Evolutionary conservation across 2,329 filamentous ascomycete genomes (phyloP), one percentile per base, ranked within the genome.

Genomic region (Plenodomus biglobosus): DNA sequence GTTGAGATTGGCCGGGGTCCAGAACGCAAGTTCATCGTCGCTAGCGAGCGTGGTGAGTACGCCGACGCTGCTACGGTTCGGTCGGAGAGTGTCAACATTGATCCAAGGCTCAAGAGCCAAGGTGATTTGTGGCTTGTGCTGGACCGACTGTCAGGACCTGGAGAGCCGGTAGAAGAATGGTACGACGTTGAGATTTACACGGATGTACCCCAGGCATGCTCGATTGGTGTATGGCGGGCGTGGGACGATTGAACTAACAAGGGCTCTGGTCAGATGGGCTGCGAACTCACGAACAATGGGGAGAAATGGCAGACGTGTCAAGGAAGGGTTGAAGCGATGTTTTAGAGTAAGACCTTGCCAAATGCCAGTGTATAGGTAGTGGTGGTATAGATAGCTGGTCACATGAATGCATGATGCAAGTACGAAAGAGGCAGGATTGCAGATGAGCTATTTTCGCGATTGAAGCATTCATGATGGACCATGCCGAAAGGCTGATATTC

Each of bases 61-160:
- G 83, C 82, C 38, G 88, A 95, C 70, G 78, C 79, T 48, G 84
- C 83, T 0, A 78, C 69, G 8, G 69, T 95, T 20, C 80, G 88
- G 40, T 88, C 87, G 1, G 77, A 83, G 13, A 86, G 92, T 55
- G 80, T 95, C 42, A 86, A 95, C 71, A 73, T 96, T 36, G 83
- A 85, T 38, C 87, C 89, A 0, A 78, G 76, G n/a, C 72, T 80
- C 55, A 75, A 77, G 48, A 73, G 40, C 16, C 73, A 72, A 8
- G 80, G 81, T 17, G 85, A 85, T 16, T 69, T 91, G 48, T 95
- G 88, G 87, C 76, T 96, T 44, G 86, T 96, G 5, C 76, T 96
- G 36, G 91, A 96, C 72, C 81, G 87, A 56, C 80, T 92, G 62
- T 87, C 85, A n/a, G 81, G 80, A 10, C 77, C 76, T 38, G 73